Base-by-base conservation (phyloP, 2,329 filamentous ascomycete genomes). In the Aspergillus terreus region DNA sequence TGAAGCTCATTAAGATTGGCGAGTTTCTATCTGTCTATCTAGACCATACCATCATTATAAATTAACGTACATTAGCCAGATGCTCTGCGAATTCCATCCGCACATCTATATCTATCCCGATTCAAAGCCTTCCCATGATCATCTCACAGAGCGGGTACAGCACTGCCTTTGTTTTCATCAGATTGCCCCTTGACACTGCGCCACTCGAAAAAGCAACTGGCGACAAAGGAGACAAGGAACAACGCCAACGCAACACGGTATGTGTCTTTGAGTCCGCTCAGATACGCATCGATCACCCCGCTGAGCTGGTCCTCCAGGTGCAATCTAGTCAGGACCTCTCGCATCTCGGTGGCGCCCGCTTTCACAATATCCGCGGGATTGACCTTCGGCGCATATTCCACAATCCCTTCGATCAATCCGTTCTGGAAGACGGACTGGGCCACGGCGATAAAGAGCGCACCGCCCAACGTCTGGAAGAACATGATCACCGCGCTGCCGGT, bases 361-460 rank as follows among this genome's bases (percentile, higher is more conserved):
- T 35, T 33, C 14, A 61, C 46, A 42, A 62, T 62, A 0, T 21
- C 57, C 3, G 11, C 10, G 11, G 59, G 54, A 27, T 54, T 15
- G 6, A 54, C 49, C 3, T 36, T 27, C 0, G 49, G 44, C 6
- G 42, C 50, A 30, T 44, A 49, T 3, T 44, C 14, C 6, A 30
- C 36, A 19, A 50, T 27, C 4, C 53, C 75, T 3, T 64, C 56
- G 49, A 80, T 69, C 11, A 83, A 71, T 1, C 67, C 67, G 57
- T 78, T 80, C 47, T 71, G 72, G 56, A 82, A 78, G 4, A 81
- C 69, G 50, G 72, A 76, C 57, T 81, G 76, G 1, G 69, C 78
- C 12, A 79, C 76, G 3, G 73, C 73, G 41, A 82, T 72, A 53
- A 82, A 82, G 1, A 82, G 51, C 0, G 70, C 68, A 1, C 70